These are phyloP conservation scores for Zygoascus flipseniorum DNA, from an alignment of 805 yeast species.

Conservation along the genomic window DNA sequence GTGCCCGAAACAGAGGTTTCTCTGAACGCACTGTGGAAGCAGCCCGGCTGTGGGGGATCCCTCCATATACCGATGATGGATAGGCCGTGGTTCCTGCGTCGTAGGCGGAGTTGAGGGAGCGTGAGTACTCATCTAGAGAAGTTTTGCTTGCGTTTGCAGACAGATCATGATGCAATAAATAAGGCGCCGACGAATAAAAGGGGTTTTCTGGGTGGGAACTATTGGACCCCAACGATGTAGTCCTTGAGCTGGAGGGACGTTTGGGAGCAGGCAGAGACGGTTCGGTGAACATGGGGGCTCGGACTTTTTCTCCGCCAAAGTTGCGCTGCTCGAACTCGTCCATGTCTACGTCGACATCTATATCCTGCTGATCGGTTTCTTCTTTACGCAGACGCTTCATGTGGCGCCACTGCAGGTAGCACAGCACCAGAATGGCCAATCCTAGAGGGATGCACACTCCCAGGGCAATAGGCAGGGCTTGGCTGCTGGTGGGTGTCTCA, in stretches of 20 bases:
- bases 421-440: conserved; percentile 24
- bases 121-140: conserved; percentile 19
- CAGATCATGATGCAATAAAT: conserved; percentile 16
- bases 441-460: conserved; percentile 34
- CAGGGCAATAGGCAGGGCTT: conserved; percentile 24
- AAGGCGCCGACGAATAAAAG: conserved; percentile 14
- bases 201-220: conserved; percentile 10
- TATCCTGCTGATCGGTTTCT: conserved; percentile 26
- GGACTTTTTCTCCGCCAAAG: not conserved
- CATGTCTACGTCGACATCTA: conserved; percentile 30
- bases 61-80: conserved; percentile 7
- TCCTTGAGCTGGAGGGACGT: not conserved
- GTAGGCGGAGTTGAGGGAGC: conserved; percentile 16
- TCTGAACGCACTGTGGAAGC: not conserved
- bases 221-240: not conserved
- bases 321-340: conserved; percentile 19
- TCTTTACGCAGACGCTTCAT: conserved; percentile 26
- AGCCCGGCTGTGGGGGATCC: conserved; percentile 2
- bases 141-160: conserved; percentile 14
- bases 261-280: not conserved
- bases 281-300: not conserved
- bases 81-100: conserved; percentile 8
- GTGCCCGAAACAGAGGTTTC: not conserved
- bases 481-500: conserved; percentile 13
- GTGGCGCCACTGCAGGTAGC: conserved; percentile 28